A percentile compares a stretch with the other conserved stretches of the same genome.
phyloP scores from a whole-genome alignment of 345 rosid species.

The Gossypium australe region DNA sequence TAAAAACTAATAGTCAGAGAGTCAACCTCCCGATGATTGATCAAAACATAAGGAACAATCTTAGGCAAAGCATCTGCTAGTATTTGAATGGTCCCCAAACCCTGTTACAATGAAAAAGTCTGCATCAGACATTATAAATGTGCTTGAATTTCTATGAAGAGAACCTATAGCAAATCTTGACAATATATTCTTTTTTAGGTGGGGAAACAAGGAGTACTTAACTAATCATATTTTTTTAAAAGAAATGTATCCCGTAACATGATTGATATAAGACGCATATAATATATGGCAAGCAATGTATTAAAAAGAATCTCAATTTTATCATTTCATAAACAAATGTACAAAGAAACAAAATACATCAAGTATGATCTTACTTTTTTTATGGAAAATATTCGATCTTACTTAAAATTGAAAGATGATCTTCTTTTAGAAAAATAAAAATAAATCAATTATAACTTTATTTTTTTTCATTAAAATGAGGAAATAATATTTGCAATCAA shows the following conservation, averaged over 20 bases:
- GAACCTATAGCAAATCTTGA: neutral
- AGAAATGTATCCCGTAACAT: neutral
- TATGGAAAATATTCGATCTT: no score
- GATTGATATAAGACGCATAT: neutral
- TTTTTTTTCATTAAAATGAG: neutral
- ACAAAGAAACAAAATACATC: neutral
- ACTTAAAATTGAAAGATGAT: neutral
- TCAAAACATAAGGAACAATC: conserved; percentile 95
- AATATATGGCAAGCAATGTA: neutral
- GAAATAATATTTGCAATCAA: neutral
- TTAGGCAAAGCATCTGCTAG: conserved; percentile 96
- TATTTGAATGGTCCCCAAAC: conserved; percentile 83
- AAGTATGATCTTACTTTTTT: neutral
- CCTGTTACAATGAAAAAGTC: conserved; percentile 43
- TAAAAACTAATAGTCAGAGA: conserved; percentile 3
- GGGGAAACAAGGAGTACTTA: no score
- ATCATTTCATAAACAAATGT: neutral
- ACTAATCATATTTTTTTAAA: neutral
- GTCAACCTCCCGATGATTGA: conserved; percentile 93
- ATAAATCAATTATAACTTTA: neutral
- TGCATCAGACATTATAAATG: neutral
- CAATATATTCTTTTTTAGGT: neutral
- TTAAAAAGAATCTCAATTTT: neutral
- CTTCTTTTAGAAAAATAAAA: neutral
- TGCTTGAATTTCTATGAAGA: neutral